Evolutionary conservation across 441 rosid genomes (phyloP).

Genomic region (Gossypium aridum): DNA sequence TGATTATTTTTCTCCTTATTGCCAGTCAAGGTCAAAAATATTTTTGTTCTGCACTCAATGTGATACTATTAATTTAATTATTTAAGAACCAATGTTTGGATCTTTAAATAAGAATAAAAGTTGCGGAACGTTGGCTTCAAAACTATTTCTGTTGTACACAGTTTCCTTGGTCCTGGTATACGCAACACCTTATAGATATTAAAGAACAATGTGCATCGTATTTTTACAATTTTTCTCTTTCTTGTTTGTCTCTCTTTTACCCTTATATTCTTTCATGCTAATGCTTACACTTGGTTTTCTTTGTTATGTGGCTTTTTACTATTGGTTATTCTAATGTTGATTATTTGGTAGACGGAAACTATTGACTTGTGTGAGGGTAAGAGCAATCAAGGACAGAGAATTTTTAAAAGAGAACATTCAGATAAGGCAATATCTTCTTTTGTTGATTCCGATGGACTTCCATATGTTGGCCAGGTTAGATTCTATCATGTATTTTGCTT

Average conservation of each 20-base stretch:
- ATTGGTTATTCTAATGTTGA: background rate
- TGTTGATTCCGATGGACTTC: slow-evolving; percentile 93
- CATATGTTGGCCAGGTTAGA: slow-evolving; percentile 87
- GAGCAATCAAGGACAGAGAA: slow-evolving; percentile 36
- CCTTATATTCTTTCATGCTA: background rate
- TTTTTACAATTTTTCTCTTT: background rate
- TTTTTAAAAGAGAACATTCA: slow-evolving; percentile 49
- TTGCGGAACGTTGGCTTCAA: background rate
- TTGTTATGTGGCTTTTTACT: background rate
- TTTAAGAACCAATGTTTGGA: background rate
- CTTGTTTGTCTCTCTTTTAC: background rate
- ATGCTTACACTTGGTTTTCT: background rate
- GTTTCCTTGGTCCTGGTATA: background rate
- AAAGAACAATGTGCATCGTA: background rate
- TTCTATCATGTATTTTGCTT: background rate
- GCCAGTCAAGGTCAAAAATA: background rate
- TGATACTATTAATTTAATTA: background rate
- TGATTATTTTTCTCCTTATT: background rate
- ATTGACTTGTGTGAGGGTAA: slow-evolving; percentile 62
- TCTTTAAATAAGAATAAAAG: background rate
- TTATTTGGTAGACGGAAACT: slow-evolving; percentile 67
- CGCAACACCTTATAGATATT: background rate
- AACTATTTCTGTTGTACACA: background rate
- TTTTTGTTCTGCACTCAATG: background rate
- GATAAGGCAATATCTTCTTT: slow-evolving; percentile 42